phyloP scores from a whole-genome alignment of 805 yeast species.

The Monosporozyma aerobia region DNA sequence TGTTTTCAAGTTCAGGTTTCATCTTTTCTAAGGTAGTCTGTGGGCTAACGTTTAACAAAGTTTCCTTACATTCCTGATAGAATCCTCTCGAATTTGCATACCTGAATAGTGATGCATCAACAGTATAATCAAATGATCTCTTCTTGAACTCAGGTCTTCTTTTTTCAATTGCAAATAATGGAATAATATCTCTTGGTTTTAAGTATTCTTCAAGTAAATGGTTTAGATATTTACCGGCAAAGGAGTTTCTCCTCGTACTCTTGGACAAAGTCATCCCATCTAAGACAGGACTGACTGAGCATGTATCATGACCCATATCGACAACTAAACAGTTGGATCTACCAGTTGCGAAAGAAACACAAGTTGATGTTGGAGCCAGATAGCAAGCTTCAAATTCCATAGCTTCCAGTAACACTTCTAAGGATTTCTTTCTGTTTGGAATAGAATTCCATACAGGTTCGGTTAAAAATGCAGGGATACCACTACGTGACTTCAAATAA shows the following conservation, averaged over 20 bases:
- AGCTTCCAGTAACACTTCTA: constrained; percentile 63
- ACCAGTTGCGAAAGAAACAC: constrained; percentile 82
- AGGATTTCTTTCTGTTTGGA: constrained; percentile 54
- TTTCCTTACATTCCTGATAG: constrained; percentile 68
- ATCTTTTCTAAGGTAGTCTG: constrained; percentile 13
- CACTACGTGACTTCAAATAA: constrained; percentile 34
- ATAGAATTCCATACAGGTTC: constrained; percentile 81
- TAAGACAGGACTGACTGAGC: constrained; percentile 70
- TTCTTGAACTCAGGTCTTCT: constrained; percentile 26
- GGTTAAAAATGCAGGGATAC: constrained; percentile 61
- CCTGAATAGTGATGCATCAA: constrained; percentile 43
- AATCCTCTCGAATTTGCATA: constrained; percentile 46
- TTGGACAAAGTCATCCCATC: constrained; percentile 72
- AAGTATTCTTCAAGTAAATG: constrained; percentile 22
- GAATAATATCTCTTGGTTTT: constrained; percentile 29
- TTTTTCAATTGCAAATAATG: constrained; percentile 25
- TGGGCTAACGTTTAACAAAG: constrained; percentile 43
- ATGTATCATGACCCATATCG: constrained; percentile 73
- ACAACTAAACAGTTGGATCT: constrained; percentile 80
- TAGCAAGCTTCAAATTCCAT: constrained; percentile 73
- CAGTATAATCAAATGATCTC: constrained; percentile 18
- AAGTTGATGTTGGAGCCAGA: constrained; percentile 73
- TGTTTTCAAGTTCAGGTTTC: constrained; percentile 21
- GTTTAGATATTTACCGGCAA: constrained; percentile 59
- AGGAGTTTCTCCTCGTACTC: constrained; percentile 60